These are phyloP conservation scores for Xylaria polymorpha DNA, from an alignment of 2,329 filamentous ascomycete genomes.

Conservation along the genomic window DNA sequence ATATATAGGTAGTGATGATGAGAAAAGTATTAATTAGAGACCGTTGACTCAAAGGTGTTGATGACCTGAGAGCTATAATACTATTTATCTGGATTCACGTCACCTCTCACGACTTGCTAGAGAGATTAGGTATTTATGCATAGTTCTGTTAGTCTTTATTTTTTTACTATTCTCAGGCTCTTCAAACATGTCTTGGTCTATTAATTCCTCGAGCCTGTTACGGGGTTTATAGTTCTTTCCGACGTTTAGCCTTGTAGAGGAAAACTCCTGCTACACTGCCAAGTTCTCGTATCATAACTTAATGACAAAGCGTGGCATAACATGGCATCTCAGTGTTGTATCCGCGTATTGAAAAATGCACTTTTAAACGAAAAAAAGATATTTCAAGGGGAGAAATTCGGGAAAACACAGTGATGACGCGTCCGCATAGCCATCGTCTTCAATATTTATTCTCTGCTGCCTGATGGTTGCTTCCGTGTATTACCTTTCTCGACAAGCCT, in stretches of 20 bases:
- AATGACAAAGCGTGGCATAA: no score
- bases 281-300: no score
- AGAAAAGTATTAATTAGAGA: background rate
- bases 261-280: no score
- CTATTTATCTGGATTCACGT: background rate
- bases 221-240: no score
- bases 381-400: background rate
- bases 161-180: no score
- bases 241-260: no score
- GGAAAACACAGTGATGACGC: background rate
- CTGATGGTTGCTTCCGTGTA: background rate
- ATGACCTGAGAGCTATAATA: background rate
- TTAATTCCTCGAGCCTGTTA: no score
- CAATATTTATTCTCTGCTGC: background rate
- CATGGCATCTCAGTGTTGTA: background rate
- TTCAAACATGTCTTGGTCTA: no score
- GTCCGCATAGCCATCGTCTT: background rate
- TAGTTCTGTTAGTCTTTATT: background rate
- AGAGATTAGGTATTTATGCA: background rate
- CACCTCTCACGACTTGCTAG: background rate
- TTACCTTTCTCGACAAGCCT: background rate
- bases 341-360: background rate
- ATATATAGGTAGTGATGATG: background rate
- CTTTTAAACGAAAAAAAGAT: background rate
- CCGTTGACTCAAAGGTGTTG: background rate